Evolutionary conservation across 1,139 yeast species (phyloP).

Genomic region (Saccharomycopsis phalli): DNA sequence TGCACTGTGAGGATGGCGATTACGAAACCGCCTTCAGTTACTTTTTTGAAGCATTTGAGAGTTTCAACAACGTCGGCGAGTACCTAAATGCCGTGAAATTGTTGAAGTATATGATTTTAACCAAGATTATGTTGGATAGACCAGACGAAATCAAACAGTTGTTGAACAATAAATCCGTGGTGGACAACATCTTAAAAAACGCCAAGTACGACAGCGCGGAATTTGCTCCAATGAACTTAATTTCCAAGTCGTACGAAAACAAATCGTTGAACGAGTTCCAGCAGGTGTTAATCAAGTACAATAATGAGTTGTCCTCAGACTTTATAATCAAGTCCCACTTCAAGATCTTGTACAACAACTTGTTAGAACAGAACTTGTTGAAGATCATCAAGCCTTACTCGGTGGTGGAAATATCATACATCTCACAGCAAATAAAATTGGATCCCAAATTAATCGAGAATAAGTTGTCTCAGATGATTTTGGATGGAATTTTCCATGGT

Average conservation of each 20-base stretch:
- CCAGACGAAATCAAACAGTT: constrained; percentile 79
- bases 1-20: constrained; percentile 95
- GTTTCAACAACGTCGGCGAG: constrained; percentile 52
- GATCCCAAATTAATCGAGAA: constrained; percentile 89
- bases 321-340: constrained; percentile 87
- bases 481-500: constrained; percentile 89
- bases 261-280: constrained; percentile 91
- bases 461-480: constrained; percentile 90
- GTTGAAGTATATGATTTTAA: constrained; percentile 83
- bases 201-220: constrained; percentile 32
- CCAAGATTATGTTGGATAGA: constrained; percentile 86
- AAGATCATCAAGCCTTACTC: constrained; percentile 95
- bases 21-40: constrained; percentile 94
- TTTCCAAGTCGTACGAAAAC: constrained; percentile 81
- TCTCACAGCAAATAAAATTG: constrained; percentile 81
- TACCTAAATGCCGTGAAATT: constrained; percentile 67
- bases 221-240: constrained; percentile 89
- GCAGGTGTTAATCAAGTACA: constrained; percentile 60
- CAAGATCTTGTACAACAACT: constrained; percentile 84
- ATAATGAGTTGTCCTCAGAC: constrained; percentile 74
- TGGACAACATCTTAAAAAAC: constrained; percentile 65
- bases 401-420: constrained; percentile 83
- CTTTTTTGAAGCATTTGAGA: constrained; percentile 91
- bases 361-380: constrained; percentile 86
- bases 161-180: constrained; percentile 68